Evolutionary conservation across 345 rosid genomes (phyloP), one percentile per base, ranked within the genome.

Genomic region (Dimocarpus longan): DNA sequence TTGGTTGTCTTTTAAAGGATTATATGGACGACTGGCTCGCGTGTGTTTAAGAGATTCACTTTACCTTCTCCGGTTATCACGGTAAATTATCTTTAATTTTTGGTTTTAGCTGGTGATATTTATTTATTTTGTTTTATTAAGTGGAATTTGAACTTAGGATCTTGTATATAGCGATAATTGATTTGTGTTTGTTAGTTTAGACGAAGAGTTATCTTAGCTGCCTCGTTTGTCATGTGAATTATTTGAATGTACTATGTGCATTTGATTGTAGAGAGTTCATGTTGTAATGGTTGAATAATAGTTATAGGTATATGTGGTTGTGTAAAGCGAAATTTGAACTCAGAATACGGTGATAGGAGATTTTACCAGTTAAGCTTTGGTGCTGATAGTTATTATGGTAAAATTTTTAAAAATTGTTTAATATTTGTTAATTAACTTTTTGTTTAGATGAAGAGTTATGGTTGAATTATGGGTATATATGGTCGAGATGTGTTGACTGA

Each of bases 1-100:
- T 9, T 60, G n/a, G 26, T 54, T 54, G 59, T 70, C n/a, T 73
- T 16, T 59, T 68, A 68, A 83, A 93, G 97, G 78, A 88, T 91
- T 65, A 89, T 88, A 75, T 93, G 97, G 97, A 85, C 89, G 8
- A 81, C 83, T 63, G 93, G 93, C 59, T 85, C 94, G 12, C 88
- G 93, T 52, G 91, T 93, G 44, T 89, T 86, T 76, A 91, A 90
- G 85, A 89, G 95, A 81, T 90, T 93, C 85, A 90, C 93, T 43
- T 79, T 90, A 80, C 82, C 92, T 76, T 88, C 97, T 56, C 76
- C 88, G 54, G 84, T 91, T 66, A 73, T 90, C 82, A 90, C 46
- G 95, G 97, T 91, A 84, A 10, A 10, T 70, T 32, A 8, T 48
- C 28, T n/a, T 54, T 8, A 28, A 10, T 63, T 22, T 13, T 43